These are phyloP conservation scores for Boletus reticulatus DNA, from an alignment of 768 basidiomycete species.

Conservation along the genomic window DNA sequence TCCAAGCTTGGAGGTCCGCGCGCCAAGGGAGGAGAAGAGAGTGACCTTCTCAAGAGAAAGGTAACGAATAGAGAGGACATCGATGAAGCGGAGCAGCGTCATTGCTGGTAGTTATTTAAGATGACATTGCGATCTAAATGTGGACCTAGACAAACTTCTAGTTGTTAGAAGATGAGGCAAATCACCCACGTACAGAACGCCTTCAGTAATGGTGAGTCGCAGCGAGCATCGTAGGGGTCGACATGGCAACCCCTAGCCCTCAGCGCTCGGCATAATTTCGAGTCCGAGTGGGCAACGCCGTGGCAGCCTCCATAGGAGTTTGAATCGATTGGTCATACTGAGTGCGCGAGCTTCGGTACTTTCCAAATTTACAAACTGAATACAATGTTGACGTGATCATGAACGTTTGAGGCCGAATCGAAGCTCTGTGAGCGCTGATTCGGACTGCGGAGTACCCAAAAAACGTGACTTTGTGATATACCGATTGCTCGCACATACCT, in stretches of 20 bases:
- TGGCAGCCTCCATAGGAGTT: not conserved
- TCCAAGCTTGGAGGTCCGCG: not conserved
- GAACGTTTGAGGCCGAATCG: not conserved
- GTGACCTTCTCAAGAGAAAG: not conserved
- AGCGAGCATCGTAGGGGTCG: not conserved
- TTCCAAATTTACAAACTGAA: constrained; percentile 2
- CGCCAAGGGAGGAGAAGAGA: not conserved
- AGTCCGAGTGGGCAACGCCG: not conserved
- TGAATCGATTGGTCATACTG: not conserved
- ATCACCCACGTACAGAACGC: not conserved
- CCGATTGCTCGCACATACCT: not conserved
- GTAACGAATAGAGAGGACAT: not conserved
- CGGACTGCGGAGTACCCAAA: constrained; percentile 1
- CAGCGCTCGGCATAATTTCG: not conserved
- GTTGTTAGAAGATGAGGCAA: not conserved
- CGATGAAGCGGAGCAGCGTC: not conserved
- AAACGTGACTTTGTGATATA: not conserved
- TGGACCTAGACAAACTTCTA: not conserved
- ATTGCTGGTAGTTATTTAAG: not conserved
- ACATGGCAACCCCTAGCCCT: not conserved
- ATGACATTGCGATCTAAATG: not conserved
- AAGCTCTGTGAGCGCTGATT: constrained; percentile 1
- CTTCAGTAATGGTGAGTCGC: not conserved
- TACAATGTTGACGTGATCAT: not conserved
- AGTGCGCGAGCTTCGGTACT: not conserved